Percentiles rank a stretch among this genome's conserved stretches.
These are phyloP conservation scores for Cymbopogon flexuosus DNA, from an alignment of 202 grass and related monocot genomes.

Conservation along the genomic window DNA sequence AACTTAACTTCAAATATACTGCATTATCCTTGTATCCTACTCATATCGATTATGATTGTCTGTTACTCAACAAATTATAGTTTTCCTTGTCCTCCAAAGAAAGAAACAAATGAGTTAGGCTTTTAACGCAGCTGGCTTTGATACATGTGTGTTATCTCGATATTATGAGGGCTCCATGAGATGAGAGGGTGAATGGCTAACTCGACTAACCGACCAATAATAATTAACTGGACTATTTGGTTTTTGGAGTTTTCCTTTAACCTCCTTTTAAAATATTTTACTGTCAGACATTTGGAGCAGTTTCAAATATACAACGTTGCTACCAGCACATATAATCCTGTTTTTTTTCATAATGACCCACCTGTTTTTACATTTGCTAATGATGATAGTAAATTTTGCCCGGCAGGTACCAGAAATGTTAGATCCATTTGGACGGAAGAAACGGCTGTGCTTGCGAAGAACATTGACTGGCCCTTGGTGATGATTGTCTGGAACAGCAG, in stretches of 20 bases:
- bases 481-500: constrained; percentile 8
- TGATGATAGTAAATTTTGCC: background rate
- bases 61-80: background rate
- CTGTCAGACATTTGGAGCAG: background rate
- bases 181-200: no score
- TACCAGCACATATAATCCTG: background rate
- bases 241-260: no score
- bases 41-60: background rate
- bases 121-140: no score
- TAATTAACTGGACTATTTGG: no score
- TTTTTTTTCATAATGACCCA: background rate
- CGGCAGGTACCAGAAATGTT: constrained; percentile 39
- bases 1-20: background rate
- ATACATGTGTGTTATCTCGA: background rate
- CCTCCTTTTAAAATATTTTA: background rate
- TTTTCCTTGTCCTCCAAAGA: background rate
- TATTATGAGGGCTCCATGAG: no score
- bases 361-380: background rate
- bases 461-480: constrained; percentile 78
- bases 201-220: no score
- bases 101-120: background rate
- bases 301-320: background rate
- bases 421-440: constrained; percentile 49
- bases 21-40: no score
- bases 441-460: constrained; percentile 62